Conservation (phyloP, 345 rosid genomes). For the Eucalyptus erythrocorys region DNA sequence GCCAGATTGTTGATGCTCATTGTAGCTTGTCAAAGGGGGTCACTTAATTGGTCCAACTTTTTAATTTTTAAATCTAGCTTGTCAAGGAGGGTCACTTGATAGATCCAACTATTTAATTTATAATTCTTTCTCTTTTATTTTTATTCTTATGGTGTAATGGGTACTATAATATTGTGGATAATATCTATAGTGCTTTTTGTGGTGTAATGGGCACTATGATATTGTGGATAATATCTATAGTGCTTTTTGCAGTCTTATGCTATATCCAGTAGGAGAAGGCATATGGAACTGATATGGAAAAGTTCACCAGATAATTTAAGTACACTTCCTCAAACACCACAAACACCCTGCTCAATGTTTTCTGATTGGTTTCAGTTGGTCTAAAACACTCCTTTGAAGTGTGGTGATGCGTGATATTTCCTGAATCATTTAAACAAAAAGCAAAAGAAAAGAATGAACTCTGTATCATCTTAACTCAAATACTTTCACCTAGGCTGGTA, state of each 20-base stretch:
- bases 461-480: neutral
- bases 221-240: neutral
- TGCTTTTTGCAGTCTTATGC: neutral
- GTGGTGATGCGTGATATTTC: neutral
- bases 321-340: neutral
- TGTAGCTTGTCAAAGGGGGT: neutral
- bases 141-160: neutral
- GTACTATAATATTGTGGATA: neutral
- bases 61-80: neutral
- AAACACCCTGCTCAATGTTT: neutral
- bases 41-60: neutral
- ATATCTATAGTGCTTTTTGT: neutral
- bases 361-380: neutral
- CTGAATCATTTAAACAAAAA: neutral
- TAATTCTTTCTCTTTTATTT: neutral
- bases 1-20: neutral
- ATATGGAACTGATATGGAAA: neutral
- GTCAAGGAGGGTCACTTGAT: neutral
- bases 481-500: neutral
- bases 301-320: neutral
- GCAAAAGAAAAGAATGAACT: neutral
- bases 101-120: neutral
- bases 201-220: neutral
- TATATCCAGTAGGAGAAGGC: neutral
- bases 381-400: neutral